Evolutionary conservation across 495 filamentous ascomycete species (phyloP).

Genomic region (Ascobolus immersus): DNA sequence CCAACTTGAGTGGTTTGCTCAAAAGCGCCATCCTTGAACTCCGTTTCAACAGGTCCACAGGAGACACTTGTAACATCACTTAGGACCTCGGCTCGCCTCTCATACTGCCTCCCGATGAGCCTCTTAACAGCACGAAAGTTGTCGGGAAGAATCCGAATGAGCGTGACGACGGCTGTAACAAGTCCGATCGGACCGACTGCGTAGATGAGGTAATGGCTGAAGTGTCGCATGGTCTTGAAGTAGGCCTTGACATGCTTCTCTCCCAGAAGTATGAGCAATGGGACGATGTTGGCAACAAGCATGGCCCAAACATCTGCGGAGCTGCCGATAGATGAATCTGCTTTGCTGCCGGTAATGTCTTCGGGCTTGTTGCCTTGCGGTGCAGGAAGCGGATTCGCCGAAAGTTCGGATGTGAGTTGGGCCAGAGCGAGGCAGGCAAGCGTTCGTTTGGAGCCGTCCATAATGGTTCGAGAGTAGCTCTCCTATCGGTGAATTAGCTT

Average conservation of each 20-base stretch:
- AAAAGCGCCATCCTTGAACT: slow-evolving; percentile 3
- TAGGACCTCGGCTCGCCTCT: slow-evolving; percentile 6
- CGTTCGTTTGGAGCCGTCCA: too few species aligned
- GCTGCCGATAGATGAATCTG: too few species aligned
- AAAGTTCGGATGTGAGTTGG: too few species aligned
- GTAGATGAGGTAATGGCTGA: slow-evolving; percentile 7
- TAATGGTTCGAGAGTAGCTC: too few species aligned
- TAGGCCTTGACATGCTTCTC: slow-evolving; percentile 10
- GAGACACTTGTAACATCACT: slow-evolving; percentile 8
- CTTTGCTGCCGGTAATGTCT: too few species aligned
- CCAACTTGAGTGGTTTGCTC: slow-evolving; percentile 7
- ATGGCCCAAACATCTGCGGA: slow-evolving; percentile 6
- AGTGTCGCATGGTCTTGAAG: slow-evolving; percentile 8
- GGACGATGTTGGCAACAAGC: slow-evolving; percentile 9
- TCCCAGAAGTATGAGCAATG: slow-evolving; percentile 7
- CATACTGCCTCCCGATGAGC: slow-evolving; percentile 8
- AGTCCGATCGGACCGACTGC: slow-evolving; percentile 9
- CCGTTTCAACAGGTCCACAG: slow-evolving; percentile 5
- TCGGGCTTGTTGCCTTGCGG: too few species aligned
- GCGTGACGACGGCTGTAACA: slow-evolving; percentile 7
- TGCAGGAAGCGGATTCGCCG: too few species aligned
- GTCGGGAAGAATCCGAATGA: slow-evolving; percentile 8
- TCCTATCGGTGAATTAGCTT: too few species aligned
- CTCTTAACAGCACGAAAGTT: slow-evolving; percentile 2
- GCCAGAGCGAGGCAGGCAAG: too few species aligned